Evolutionary conservation across 371 early-diverging fungal genomes (phyloP).

Genomic region (Smittium culicis): DNA sequence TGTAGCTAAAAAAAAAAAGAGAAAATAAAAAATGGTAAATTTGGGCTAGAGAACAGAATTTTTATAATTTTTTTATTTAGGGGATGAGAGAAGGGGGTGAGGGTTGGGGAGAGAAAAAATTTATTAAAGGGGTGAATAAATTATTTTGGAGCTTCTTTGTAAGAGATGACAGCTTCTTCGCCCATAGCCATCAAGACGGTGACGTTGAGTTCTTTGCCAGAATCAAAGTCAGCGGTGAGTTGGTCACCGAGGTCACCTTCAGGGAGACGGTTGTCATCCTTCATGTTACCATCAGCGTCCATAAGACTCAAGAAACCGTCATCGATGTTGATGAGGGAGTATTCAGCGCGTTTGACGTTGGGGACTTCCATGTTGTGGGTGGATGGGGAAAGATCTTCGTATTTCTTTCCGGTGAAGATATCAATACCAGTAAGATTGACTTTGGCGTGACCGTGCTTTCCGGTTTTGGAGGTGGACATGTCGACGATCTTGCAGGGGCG

Average conservation of each 20-base stretch:
- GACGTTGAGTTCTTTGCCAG: slow-evolving; percentile 66
- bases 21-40: too few species aligned
- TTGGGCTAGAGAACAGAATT: too few species aligned
- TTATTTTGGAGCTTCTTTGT: slow-evolving; percentile 23
- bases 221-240: slow-evolving; percentile 57
- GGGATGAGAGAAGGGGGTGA: too few species aligned
- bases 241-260: slow-evolving; percentile 73
- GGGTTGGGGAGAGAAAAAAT: too few species aligned
- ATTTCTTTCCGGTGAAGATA: slow-evolving; percentile 92
- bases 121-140: too few species aligned
- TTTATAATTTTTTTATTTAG: too few species aligned
- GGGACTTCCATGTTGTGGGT: slow-evolving; percentile 99
- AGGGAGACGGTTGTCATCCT: slow-evolving; percentile 92
- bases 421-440: slow-evolving; percentile 90
- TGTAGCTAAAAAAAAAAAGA: too few species aligned
- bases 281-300: slow-evolving; percentile 57
- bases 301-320: slow-evolving; percentile 87
- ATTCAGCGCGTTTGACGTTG: slow-evolving; percentile 77
- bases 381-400: slow-evolving; percentile 94
- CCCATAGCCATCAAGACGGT: slow-evolving; percentile 86
- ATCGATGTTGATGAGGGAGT: slow-evolving; percentile 71
- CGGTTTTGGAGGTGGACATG: slow-evolving; percentile 89
- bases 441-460: slow-evolving; percentile 99
- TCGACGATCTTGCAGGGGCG: slow-evolving; percentile 98
- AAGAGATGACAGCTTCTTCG: slow-evolving; percentile 70